Evolutionary conservation across 1,284 basidiomycete species (phyloP).

Genomic region (Trichosporon sp.): DNA sequence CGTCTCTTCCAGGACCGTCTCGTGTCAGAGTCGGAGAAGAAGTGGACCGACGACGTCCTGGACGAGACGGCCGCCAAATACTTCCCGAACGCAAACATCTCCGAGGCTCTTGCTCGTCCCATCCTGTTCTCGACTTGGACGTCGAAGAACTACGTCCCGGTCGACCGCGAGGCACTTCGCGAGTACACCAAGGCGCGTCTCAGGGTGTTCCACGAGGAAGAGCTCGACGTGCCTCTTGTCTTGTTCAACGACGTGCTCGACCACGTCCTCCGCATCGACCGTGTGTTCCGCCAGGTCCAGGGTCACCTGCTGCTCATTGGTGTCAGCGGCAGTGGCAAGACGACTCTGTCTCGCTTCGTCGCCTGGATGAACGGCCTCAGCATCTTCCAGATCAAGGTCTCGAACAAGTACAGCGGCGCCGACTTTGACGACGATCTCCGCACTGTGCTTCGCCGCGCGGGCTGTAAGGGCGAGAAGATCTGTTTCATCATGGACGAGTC

Average conservation of each 20-base stretch:
- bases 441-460: slow-evolving; percentile 84
- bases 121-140: slow-evolving; percentile 99
- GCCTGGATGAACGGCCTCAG: slow-evolving; percentile 99
- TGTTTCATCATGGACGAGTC: slow-evolving; percentile 99
- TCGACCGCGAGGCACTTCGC: slow-evolving; percentile 85
- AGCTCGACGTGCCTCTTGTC: slow-evolving; percentile 96
- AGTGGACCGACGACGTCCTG: slow-evolving; percentile 92
- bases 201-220: slow-evolving; percentile 93
- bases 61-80: slow-evolving; percentile 77
- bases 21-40: slow-evolving; percentile 82
- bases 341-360: slow-evolving; percentile 94
- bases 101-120: slow-evolving; percentile 77
- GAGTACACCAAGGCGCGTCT: slow-evolving; percentile 96
- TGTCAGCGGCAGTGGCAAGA: slow-evolving; percentile 98
- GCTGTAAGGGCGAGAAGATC: slow-evolving; percentile 97
- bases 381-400: slow-evolving; percentile 98
- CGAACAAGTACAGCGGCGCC: slow-evolving; percentile 95
- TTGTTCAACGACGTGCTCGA: slow-evolving; percentile 98
- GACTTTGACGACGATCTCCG: slow-evolving; percentile 98
- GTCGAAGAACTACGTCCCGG: slow-evolving; percentile 92
- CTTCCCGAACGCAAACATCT: slow-evolving; percentile 85
- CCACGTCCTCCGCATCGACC: slow-evolving; percentile 93
- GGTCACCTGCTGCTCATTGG: slow-evolving; percentile 95
- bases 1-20: slow-evolving; percentile 97
- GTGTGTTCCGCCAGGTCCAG: slow-evolving; percentile 97